These are phyloP conservation scores for Rhizopus delemar DNA, from an alignment of 371 early-diverging fungal species.

Conservation along the genomic window DNA sequence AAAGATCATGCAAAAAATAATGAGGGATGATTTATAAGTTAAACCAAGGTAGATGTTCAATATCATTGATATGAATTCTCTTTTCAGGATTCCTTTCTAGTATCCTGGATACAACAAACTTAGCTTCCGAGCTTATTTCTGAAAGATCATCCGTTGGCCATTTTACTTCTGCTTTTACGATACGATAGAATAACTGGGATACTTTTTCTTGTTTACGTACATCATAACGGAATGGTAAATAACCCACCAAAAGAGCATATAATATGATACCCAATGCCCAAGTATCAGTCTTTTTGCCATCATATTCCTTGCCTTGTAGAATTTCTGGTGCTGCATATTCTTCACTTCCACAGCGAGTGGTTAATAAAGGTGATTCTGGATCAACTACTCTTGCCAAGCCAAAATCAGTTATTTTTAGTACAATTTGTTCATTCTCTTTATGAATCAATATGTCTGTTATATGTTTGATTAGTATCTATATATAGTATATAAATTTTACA, in stretches of 20 bases:
- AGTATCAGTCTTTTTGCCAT: conserved; percentile 66
- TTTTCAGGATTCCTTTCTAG: conserved; percentile 42
- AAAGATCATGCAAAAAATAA: not conserved
- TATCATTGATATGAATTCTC: conserved; percentile 35
- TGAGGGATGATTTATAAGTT: not conserved
- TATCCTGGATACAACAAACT: conserved; percentile 38
- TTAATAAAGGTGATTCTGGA: conserved; percentile 40
- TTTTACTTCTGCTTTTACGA: conserved; percentile 44
- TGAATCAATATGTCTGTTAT: conserved; percentile 30
- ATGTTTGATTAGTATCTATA: not conserved
- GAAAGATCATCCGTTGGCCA: conserved; percentile 39
- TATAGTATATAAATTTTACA: not conserved
- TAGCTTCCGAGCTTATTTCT: conserved; percentile 31
- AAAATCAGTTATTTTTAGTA: conserved; percentile 69
- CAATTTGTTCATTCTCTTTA: conserved; percentile 27
- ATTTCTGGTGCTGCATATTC: conserved; percentile 91
- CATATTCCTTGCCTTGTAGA: conserved; percentile 63
- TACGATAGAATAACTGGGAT: conserved; percentile 51
- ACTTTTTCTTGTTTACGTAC: conserved; percentile 43
- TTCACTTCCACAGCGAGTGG: conserved; percentile 70
- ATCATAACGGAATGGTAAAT: conserved; percentile 58
- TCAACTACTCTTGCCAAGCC: conserved; percentile 60
- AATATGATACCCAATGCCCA: conserved; percentile 78
- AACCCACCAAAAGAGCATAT: conserved; percentile 58
- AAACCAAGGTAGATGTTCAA: conserved; percentile 43